Percentiles rank a stretch among this genome's conserved stretches.
These are phyloP conservation scores for Oryza coarctata DNA, from an alignment of 176 grass and related monocot species.

Conservation along the genomic window DNA sequence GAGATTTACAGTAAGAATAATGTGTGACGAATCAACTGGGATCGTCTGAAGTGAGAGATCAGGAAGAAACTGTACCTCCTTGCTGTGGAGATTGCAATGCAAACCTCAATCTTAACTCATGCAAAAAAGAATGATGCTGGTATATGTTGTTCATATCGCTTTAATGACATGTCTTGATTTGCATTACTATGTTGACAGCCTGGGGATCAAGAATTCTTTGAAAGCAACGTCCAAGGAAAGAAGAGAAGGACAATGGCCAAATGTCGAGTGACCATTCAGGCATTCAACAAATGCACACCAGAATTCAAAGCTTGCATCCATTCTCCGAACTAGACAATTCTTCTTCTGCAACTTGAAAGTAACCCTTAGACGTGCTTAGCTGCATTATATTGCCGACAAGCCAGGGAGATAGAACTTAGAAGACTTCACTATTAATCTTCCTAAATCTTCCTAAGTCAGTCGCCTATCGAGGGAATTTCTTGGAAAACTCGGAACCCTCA, in stretches of 20 bases:
- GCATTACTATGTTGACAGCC: slow-evolving; percentile 29
- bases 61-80: neutral
- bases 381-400: neutral
- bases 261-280: slow-evolving; percentile 23
- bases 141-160: slow-evolving; percentile 28
- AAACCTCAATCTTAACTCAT: slow-evolving; percentile 13
- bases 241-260: too few relatives aligned
- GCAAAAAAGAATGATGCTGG: slow-evolving; percentile 20
- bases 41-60: neutral
- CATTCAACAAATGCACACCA: neutral
- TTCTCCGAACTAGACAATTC: neutral
- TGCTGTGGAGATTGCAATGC: slow-evolving; percentile 15
- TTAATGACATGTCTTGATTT: slow-evolving; percentile 15
- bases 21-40: slow-evolving; percentile 22
- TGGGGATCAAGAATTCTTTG: slow-evolving; percentile 21
- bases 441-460: slow-evolving; percentile 26
- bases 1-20: slow-evolving; percentile 6
- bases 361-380: neutral
- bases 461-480: slow-evolving; percentile 1
- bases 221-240: slow-evolving; percentile 4
- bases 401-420: neutral
- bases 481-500: neutral
- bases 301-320: neutral
- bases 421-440: slow-evolving; percentile 28
- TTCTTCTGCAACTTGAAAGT: slow-evolving; percentile 21